These are phyloP conservation scores for Candida golubevii DNA, from an alignment of 805 yeast species.

Conservation along the genomic window DNA sequence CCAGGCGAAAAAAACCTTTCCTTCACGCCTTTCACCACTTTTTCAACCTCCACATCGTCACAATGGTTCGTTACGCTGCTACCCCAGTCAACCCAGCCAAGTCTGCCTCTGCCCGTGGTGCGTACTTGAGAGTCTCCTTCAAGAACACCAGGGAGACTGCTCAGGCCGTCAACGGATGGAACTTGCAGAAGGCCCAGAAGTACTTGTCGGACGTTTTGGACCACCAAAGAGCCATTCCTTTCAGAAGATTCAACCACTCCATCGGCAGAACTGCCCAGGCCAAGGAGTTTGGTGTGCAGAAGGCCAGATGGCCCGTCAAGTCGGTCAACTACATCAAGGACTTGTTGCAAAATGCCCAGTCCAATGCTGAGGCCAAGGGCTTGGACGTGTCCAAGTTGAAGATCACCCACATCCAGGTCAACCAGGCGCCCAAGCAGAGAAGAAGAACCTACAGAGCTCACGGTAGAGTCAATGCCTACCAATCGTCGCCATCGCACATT, in stretches of 20 bases:
- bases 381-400: conserved; percentile 91
- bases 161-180: conserved; percentile 98
- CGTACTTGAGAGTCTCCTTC: conserved; percentile 98
- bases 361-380: conserved; percentile 97
- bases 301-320: conserved; percentile 99
- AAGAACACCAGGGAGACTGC: conserved; percentile 99
- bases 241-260: conserved; percentile 95
- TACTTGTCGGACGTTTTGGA: conserved; percentile 95
- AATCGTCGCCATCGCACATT: conserved; percentile 98
- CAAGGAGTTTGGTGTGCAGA: conserved; percentile 99
- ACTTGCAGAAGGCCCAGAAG: conserved; percentile 89
- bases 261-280: conserved; percentile 99
- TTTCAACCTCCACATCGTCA: conserved; percentile 15
- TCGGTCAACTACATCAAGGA: conserved; percentile 93
- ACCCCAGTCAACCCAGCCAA: conserved; percentile 98
- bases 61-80: conserved; percentile 99
- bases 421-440: conserved; percentile 99
- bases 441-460: conserved; percentile 99
- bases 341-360: conserved; percentile 94
- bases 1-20: background rate
- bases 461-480: conserved; percentile 99
- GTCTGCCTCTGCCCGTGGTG: conserved; percentile 99
- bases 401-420: conserved; percentile 98
- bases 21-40: background rate
- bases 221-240: conserved; percentile 99